These are phyloP conservation scores for Plasmodium adleri DNA, from an alignment of 169 alveolate genomes.

Conservation along the genomic window DNA sequence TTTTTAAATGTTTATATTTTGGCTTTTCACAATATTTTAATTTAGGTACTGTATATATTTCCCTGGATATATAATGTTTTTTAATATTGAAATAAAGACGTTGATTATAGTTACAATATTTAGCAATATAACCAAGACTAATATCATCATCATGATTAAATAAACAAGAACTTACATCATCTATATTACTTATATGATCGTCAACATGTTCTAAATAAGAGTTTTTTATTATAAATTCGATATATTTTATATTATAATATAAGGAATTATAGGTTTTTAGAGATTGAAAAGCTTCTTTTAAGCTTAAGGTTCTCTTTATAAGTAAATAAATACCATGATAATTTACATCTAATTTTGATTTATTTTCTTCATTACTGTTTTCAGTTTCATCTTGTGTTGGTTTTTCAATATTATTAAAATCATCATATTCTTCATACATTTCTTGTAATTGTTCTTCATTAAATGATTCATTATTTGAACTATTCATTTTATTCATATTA, in stretches of 20 bases:
- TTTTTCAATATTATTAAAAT: not conserved
- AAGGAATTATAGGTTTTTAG: not conserved
- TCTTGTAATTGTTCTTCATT: not conserved
- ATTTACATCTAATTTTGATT: not conserved
- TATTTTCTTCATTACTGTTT: not conserved
- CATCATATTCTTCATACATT: constrained; percentile 5
- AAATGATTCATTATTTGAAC: not conserved
- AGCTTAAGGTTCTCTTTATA: constrained; percentile 7
- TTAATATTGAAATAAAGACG: constrained; percentile 26
- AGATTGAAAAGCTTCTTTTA: constrained; percentile 26
- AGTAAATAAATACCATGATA: constrained; percentile 45
- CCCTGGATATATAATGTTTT: constrained; percentile 22
- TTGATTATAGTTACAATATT: constrained; percentile 58
- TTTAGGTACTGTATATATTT: constrained; percentile 1
- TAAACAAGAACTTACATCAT: constrained; percentile 20
- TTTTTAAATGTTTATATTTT: constrained; percentile 25
- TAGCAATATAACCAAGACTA: constrained; percentile 13
- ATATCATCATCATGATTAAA: constrained; percentile 22
- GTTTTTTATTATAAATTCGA: constrained; percentile 51
- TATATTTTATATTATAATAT: constrained; percentile 14
- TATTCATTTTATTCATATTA: constrained; percentile 13
- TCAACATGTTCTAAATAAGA: constrained; percentile 25
- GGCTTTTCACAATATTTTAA: not conserved
- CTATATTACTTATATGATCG: constrained; percentile 32
- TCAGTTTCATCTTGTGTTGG: not conserved